These are phyloP conservation scores for Haplographium delicatum DNA, from an alignment of 495 filamentous ascomycete species.

Conservation along the genomic window DNA sequence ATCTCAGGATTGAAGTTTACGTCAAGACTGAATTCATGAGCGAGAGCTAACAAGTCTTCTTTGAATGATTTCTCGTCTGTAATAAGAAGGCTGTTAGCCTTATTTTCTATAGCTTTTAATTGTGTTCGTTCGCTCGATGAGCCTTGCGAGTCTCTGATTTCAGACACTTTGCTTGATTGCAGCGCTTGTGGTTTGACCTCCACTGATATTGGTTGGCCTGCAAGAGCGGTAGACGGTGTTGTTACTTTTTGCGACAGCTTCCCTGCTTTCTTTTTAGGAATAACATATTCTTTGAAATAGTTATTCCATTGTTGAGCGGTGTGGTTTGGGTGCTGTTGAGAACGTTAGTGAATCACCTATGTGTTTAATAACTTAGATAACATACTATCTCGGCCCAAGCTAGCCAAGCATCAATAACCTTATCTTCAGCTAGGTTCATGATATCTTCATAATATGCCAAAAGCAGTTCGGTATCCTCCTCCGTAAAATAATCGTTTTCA, in stretches of 20 bases:
- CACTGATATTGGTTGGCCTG: no score
- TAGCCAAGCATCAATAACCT: slow-evolving; percentile 20
- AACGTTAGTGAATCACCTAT: neutral
- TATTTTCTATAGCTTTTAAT: neutral
- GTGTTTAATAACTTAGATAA: neutral
- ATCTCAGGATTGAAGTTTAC: slow-evolving; percentile 19
- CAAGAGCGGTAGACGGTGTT: no score
- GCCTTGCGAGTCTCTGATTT: slow-evolving; percentile 15
- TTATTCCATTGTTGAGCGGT: slow-evolving; percentile 31
- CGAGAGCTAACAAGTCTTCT: slow-evolving; percentile 8
- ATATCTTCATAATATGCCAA: slow-evolving; percentile 15
- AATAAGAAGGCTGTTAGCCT: neutral
- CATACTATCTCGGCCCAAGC: slow-evolving; percentile 14
- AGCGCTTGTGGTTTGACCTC: no score
- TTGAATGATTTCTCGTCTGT: slow-evolving; percentile 14
- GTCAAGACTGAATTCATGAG: slow-evolving; percentile 7
- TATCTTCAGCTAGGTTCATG: slow-evolving; percentile 14
- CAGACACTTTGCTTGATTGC: neutral
- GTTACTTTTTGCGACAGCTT: neutral
- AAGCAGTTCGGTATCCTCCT: slow-evolving; percentile 16
- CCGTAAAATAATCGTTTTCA: slow-evolving; percentile 10
- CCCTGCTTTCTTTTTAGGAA: slow-evolving; percentile 5
- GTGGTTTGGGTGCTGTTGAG: slow-evolving; percentile 22
- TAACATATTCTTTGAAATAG: slow-evolving; percentile 26
- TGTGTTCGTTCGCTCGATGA: neutral